phyloP scores from a whole-genome alignment of 306 rosid genomes.

The Alnus rubra region DNA sequence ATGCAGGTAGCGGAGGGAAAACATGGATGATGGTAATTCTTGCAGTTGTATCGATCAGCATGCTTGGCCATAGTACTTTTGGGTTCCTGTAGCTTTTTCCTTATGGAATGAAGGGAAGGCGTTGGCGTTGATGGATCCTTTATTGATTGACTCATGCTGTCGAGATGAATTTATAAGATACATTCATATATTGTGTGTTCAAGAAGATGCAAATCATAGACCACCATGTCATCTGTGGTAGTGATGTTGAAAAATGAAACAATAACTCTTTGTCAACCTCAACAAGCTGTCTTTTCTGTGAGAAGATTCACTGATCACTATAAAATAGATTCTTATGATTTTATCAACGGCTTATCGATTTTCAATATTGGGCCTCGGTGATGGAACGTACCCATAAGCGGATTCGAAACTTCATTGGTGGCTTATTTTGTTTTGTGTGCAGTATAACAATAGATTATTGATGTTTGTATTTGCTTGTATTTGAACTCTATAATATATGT shows the following conservation, averaged over 20 bases:
- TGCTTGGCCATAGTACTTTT: constrained; percentile 32
- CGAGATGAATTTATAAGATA: constrained; percentile 32
- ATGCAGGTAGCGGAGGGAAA: constrained; percentile 43
- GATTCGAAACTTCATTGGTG: not conserved
- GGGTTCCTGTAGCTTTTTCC: constrained; percentile 25
- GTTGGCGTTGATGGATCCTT: constrained; percentile 38
- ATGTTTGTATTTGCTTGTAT: not conserved
- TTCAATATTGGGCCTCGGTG: not conserved
- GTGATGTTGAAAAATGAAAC: constrained; percentile 41
- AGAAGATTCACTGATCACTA: constrained; percentile 26
- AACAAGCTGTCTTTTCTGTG: constrained; percentile 37
- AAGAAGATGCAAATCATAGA: constrained; percentile 49
- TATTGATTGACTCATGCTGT: constrained; percentile 33
- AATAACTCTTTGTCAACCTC: constrained; percentile 26
- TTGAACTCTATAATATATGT: not conserved
- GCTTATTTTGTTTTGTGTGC: not conserved
- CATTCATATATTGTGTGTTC: constrained; percentile 48
- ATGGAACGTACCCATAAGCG: not conserved
- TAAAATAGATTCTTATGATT: not conserved
- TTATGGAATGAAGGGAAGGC: constrained; percentile 41
- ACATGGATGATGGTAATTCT: constrained; percentile 31
- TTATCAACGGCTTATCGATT: constrained; percentile 10
- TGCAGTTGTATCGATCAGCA: constrained; percentile 13
- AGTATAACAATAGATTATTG: not conserved
- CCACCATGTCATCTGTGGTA: constrained; percentile 55